phyloP scores from a whole-genome alignment of 768 basidiomycete species.

The Tubosaeta sp. region DNA sequence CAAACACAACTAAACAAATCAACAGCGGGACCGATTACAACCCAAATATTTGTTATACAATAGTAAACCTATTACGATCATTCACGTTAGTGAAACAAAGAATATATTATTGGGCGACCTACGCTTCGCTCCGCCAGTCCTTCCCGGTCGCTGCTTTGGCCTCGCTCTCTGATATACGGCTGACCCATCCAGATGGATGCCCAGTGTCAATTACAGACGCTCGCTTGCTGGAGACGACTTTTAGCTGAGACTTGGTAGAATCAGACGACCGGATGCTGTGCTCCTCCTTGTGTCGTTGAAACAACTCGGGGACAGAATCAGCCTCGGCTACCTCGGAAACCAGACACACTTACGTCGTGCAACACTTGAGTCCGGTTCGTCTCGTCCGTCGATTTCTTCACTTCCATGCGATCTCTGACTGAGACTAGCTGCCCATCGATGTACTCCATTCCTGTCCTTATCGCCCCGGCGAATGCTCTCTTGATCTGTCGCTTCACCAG shows the following conservation, averaged over 20 bases:
- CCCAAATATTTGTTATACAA: slow-evolving; percentile 1
- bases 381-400: slow-evolving; percentile 47
- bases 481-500: slow-evolving; percentile 74
- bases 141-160: slow-evolving; percentile 40
- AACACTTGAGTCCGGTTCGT: slow-evolving; percentile 47
- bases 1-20: background rate
- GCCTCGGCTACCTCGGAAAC: background rate
- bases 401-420: slow-evolving; percentile 78
- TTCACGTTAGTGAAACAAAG: slow-evolving; percentile 2
- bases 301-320: slow-evolving; percentile 37
- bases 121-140: slow-evolving; percentile 56
- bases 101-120: slow-evolving; percentile 13
- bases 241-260: slow-evolving; percentile 61
- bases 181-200: slow-evolving; percentile 70
- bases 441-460: slow-evolving; percentile 80
- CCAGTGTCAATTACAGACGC: slow-evolving; percentile 64
- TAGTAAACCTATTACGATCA: slow-evolving; percentile 9
- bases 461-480: slow-evolving; percentile 58
- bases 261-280: slow-evolving; percentile 34
- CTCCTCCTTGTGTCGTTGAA: slow-evolving; percentile 55
- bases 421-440: slow-evolving; percentile 84
- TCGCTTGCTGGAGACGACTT: slow-evolving; percentile 69
- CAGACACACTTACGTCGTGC: slow-evolving; percentile 44
- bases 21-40: background rate
- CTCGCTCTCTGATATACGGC: slow-evolving; percentile 43